These are phyloP conservation scores for Hygrophoropsis aurantiaca DNA, from an alignment of 768 basidiomycete species.

Conservation along the genomic window DNA sequence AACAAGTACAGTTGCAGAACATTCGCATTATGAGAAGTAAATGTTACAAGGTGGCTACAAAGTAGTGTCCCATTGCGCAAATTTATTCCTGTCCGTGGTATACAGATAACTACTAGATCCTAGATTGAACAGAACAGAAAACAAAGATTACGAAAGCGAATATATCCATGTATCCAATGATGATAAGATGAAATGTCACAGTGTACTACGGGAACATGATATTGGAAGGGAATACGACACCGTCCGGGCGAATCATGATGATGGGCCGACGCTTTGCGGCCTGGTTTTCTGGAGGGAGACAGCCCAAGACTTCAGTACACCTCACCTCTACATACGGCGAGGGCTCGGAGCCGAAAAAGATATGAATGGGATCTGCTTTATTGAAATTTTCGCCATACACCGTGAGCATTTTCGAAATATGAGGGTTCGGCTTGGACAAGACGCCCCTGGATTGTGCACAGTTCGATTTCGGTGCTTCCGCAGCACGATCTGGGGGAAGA, in stretches of 20 bases:
- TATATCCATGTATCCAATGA: slow-evolving; percentile 14
- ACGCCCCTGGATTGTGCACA: slow-evolving; percentile 65
- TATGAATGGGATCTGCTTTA: slow-evolving; percentile 75
- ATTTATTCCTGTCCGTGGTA: slow-evolving; percentile 26
- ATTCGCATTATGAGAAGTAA: slow-evolving; percentile 14
- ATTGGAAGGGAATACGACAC: slow-evolving; percentile 84
- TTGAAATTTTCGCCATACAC: slow-evolving; percentile 89
- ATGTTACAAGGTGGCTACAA: slow-evolving; percentile 32
- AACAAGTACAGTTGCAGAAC: slow-evolving; percentile 4
- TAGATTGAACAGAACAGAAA: slow-evolving; percentile 24
- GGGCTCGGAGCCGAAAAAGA: slow-evolving; percentile 86
- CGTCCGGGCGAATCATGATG: slow-evolving; percentile 79
- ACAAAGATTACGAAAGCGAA: slow-evolving; percentile 20
- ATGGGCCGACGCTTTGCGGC: slow-evolving; percentile 73
- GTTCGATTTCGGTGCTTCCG: slow-evolving; percentile 76
- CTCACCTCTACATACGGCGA: slow-evolving; percentile 87
- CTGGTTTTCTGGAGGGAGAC: slow-evolving; percentile 72
- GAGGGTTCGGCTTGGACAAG: slow-evolving; percentile 75
- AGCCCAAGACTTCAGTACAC: slow-evolving; percentile 83
- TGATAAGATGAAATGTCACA: slow-evolving; percentile 9
- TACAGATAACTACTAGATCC: slow-evolving; percentile 32
- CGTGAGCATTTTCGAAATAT: slow-evolving; percentile 78
- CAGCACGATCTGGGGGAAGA: slow-evolving; percentile 84
- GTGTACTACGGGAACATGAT: slow-evolving; percentile 71
- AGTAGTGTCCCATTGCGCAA: slow-evolving; percentile 19